Percentiles rank a stretch among this genome's conserved stretches.
These are phyloP conservation scores for Ampelocalamus luodianensis DNA, from an alignment of 176 grass and related monocot genomes.

Conservation along the genomic window DNA sequence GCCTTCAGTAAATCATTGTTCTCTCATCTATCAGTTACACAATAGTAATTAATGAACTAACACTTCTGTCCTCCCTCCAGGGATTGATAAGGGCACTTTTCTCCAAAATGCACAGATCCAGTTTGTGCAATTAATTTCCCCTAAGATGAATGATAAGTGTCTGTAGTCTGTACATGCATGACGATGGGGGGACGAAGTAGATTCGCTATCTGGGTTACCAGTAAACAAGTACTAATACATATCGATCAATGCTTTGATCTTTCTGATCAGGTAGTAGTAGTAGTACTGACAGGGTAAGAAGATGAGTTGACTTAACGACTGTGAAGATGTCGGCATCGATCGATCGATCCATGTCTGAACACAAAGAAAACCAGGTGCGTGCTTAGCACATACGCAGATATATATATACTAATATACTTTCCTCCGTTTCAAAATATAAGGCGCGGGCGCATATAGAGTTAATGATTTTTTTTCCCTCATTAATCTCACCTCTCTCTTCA, in stretches of 20 bases:
- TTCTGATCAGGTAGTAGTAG: not conserved
- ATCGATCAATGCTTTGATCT: not conserved
- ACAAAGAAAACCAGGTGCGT: not conserved
- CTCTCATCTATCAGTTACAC: no score
- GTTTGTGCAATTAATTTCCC: not conserved
- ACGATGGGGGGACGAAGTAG: not conserved
- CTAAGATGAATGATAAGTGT: not conserved
- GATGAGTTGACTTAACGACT: slow-evolving; percentile 41
- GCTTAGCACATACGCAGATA: not conserved
- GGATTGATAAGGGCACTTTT: not conserved
- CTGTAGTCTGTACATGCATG: not conserved
- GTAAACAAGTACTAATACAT: not conserved
- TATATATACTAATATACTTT: no score
- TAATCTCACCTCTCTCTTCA: no score
- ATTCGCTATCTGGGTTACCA: not conserved
- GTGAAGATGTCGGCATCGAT: slow-evolving; percentile 14
- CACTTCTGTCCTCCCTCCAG: no score
- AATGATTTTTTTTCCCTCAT: no score
- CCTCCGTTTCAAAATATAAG: no score
- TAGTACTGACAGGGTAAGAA: slow-evolving; percentile 32
- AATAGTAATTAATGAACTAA: no score
- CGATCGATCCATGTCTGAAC: slow-evolving; percentile 16
- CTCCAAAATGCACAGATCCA: not conserved
- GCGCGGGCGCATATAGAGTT: no score
- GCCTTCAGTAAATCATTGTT: no score